phyloP scores from a whole-genome alignment of 192 early-diverging fungal genomes.

The Gaertneriomyces sp. region DNA sequence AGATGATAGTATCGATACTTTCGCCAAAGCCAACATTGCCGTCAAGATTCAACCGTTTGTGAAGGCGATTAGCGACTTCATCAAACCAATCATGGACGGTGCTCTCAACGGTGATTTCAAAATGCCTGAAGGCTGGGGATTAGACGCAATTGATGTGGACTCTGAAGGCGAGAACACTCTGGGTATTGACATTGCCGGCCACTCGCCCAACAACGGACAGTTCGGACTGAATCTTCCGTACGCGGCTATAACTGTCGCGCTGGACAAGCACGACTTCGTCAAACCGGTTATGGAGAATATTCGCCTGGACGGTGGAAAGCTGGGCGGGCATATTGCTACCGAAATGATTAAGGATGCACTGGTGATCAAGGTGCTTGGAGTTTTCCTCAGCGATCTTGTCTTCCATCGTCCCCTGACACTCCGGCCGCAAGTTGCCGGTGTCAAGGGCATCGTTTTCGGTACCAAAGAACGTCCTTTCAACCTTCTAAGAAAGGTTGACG shows the following conservation, averaged over 20 bases:
- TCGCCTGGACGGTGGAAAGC: conserved; percentile 15
- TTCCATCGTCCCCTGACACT: conserved; percentile 17
- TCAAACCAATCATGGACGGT: background rate
- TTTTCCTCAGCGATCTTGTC: conserved; percentile 13
- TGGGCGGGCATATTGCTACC: conserved; percentile 10
- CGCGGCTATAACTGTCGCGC: background rate
- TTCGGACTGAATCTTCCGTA: conserved; percentile 22
- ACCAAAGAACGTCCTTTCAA: conserved; percentile 24
- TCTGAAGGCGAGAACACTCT: conserved; percentile 7
- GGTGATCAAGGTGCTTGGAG: conserved; percentile 13
- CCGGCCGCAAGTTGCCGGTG: background rate
- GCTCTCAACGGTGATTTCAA: background rate
- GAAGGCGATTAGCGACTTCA: background rate
- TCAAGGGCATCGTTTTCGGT: conserved; percentile 21
- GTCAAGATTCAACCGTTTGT: conserved; percentile 1
- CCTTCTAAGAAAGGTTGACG: conserved; percentile 16
- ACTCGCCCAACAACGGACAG: conserved; percentile 27
- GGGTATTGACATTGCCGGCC: conserved; percentile 16
- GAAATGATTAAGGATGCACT: conserved; percentile 1
- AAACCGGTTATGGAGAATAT: conserved; percentile 22
- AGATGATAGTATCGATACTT: conserved; percentile 21
- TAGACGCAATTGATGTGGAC: conserved; percentile 22
- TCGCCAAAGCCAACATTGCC: conserved; percentile 12
- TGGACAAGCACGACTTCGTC: conserved; percentile 16
- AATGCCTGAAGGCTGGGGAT: conserved; percentile 23